A percentile compares a stretch with the other conserved stretches of the same genome.
phyloP scores from a whole-genome alignment of 1,284 basidiomycete genomes.

The Puccinia coronata region DNA sequence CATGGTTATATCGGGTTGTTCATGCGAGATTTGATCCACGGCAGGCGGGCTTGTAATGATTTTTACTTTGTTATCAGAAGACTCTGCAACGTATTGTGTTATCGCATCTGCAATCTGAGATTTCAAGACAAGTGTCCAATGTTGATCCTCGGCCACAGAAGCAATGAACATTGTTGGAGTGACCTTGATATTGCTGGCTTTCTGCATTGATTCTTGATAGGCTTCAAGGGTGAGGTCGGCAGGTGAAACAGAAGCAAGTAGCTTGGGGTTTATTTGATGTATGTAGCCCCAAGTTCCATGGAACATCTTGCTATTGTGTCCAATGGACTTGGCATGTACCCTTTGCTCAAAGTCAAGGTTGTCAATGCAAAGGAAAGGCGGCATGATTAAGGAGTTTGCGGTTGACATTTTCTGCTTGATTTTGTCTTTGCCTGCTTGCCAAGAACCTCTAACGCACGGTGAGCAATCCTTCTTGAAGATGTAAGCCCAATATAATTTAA shows the following conservation, averaged over 20 bases:
- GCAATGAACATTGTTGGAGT: no score
- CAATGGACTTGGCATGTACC: background rate
- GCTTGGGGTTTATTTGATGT: background rate
- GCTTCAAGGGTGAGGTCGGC: background rate
- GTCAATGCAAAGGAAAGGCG: no score
- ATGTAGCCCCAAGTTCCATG: no score
- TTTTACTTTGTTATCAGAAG: background rate
- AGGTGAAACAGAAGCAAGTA: background rate
- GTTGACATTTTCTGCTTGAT: background rate
- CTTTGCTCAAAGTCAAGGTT: conserved; percentile 1
- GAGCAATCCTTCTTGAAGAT: background rate
- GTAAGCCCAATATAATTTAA: conserved; percentile 3
- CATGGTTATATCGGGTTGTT: background rate
- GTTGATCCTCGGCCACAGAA: no score
- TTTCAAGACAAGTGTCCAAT: no score
- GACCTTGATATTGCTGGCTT: no score
- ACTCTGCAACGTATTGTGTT: background rate
- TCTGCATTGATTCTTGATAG: no score
- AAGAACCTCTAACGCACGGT: background rate
- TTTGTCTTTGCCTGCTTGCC: background rate
- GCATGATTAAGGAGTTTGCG: background rate
- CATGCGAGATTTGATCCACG: background rate
- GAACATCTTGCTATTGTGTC: no score
- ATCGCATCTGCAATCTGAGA: background rate
- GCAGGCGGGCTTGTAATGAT: background rate